Evolutionary conservation across 768 basidiomycete species (phyloP), one percentile per base, ranked within the genome.

Genomic region (Rubroboletus pulcherrimus): DNA sequence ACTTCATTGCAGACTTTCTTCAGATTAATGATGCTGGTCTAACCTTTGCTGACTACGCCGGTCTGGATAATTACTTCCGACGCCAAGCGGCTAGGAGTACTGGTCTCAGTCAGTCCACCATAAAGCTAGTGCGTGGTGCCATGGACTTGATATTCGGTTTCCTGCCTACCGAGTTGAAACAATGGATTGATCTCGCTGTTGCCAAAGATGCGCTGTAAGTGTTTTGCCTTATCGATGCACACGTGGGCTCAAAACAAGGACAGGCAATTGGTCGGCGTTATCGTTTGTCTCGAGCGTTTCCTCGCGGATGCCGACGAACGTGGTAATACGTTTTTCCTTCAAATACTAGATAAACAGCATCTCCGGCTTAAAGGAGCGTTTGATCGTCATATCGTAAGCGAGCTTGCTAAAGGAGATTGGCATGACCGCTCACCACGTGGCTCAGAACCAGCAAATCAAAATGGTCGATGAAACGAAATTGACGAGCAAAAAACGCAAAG

Each of bases 81-180:
- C 77, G 96, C 46, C 92, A 98, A 67, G 96, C 96, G n/a, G 78
- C 87, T 7, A 79, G 91, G 29, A 77, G 82, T 49, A 80, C 78
- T 29, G 82, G 84, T 30, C 77, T 95, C 42, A 84, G 83, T 55
- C 78, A 79, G 51, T 73, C 82, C 7, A 93, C 93, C 29, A 66
- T 76, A 55, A 94, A 95, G 73, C 81, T 95, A 9, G 81, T 94
- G 31, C 84, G 92, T 19, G 86, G 87, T 3, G 91, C 93, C 30
- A 84, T 98, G 89, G 96, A 98, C 61, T 74, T 96, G 50, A 93
- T 98, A 50, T 98, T 98, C 69, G 93, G 94, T 8, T 98, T 96
- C 75, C 74, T 98, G 17, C 86, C 88, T 3, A 76, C 78, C 1
- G 94, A 96, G 67, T 54, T 98, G 57, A 91, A 89, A 71, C 74